A percentile compares a stretch with the other conserved stretches of the same genome.
These are phyloP conservation scores for Prototheca stagnorum DNA, from an alignment of 163 green algal species.

Conservation along the genomic window DNA sequence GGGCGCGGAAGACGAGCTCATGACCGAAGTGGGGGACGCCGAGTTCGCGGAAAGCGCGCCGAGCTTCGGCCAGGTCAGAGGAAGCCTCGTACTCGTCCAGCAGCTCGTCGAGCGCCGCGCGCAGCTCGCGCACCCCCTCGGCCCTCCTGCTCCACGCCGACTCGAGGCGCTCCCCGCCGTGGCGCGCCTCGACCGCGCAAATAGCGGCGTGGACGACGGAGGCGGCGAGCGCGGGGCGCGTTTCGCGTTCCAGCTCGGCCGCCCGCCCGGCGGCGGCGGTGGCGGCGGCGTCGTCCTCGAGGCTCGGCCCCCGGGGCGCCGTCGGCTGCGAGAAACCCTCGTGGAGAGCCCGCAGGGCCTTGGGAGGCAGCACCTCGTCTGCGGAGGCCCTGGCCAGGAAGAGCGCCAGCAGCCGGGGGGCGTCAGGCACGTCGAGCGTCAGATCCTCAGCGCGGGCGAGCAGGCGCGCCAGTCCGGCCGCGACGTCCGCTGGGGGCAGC, in stretches of 20 bases:
- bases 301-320: no score
- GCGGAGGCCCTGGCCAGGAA: constrained; percentile 56
- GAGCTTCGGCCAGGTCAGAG: constrained; percentile 52
- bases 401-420: constrained; percentile 19
- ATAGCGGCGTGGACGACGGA: no score
- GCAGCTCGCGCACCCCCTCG: constrained; percentile 37
- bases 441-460: constrained; percentile 61
- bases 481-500: constrained; percentile 28
- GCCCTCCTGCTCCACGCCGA: constrained; percentile 69
- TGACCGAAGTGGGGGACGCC: constrained; percentile 91
- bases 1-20: constrained; percentile 56
- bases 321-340: no score
- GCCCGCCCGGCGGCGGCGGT: no score
- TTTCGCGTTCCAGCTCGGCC: no score
- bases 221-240: no score
- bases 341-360: no score
- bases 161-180: constrained; percentile 72
- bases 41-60: constrained; percentile 53
- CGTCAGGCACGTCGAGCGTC: constrained; percentile 73
- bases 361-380: constrained; percentile 75
- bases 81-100: constrained; percentile 43
- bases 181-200: constrained; percentile 56
- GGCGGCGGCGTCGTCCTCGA: no score
- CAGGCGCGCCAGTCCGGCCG: constrained; percentile 57
- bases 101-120: constrained; percentile 24